Evolutionary conservation across 192 early-diverging fungal species (phyloP).

Genomic region (Borealophlyctis nickersoniae): DNA sequence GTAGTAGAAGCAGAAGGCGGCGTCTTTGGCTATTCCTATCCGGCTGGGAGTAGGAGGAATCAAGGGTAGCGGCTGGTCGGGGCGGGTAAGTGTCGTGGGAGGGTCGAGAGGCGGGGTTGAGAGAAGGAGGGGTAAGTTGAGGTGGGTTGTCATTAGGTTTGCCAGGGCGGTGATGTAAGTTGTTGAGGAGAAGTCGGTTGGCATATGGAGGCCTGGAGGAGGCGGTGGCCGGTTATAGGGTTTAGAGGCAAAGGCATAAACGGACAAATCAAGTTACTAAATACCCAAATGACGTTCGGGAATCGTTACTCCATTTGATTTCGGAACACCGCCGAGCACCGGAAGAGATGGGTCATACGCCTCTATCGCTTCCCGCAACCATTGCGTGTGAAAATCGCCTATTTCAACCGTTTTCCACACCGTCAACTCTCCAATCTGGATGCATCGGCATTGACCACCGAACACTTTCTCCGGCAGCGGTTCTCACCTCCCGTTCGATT

Average conservation of each 20-base stretch:
- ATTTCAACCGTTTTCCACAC: no score
- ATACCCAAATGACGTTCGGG: conserved; percentile 17
- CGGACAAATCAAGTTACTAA: neutral
- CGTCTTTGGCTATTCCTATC: conserved; percentile 20
- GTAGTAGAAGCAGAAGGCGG: conserved; percentile 22
- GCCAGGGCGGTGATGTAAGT: conserved; percentile 4
- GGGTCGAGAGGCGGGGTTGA: neutral
- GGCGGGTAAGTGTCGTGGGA: neutral
- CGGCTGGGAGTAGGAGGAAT: conserved; percentile 1
- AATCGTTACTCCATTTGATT: conserved; percentile 5
- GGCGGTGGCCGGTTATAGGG: no score
- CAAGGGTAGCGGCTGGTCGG: no score
- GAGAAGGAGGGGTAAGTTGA: conserved; percentile 1
- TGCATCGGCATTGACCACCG: neutral
- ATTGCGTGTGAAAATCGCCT: conserved; percentile 11
- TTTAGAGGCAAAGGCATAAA: conserved; percentile 1
- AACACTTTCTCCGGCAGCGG: neutral
- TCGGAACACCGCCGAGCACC: conserved; percentile 8
- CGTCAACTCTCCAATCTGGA: no score
- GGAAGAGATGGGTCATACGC: neutral
- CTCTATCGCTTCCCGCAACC: conserved; percentile 12
- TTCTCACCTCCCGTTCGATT: conserved; percentile 13
- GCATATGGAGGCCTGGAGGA: conserved; percentile 7
- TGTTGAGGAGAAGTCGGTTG: conserved; percentile 1
- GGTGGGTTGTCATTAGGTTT: neutral